phyloP scores from a whole-genome alignment of 768 basidiomycete genomes.

The Mycena olivaceomarginata region DNA sequence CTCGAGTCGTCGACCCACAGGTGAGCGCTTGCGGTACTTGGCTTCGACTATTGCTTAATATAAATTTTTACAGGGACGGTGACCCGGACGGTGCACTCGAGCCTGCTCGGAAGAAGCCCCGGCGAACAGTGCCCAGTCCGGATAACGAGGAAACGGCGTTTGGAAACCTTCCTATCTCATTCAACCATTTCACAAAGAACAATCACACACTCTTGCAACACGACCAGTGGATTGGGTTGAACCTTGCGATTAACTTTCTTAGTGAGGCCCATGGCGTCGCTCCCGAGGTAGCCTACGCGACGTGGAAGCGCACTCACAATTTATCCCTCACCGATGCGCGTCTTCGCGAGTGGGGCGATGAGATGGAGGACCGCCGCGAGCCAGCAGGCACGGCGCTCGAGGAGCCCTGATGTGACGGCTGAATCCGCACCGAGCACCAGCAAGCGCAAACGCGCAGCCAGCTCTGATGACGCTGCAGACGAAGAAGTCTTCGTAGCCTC shows the following conservation, averaged over 20 bases:
- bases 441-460: not conserved
- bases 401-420: not conserved
- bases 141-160: not conserved
- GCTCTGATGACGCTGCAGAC: not conserved
- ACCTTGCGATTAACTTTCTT: conserved; percentile 19
- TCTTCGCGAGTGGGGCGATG: not conserved
- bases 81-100: not conserved
- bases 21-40: not conserved
- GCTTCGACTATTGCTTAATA: not conserved
- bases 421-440: not conserved
- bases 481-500: not conserved
- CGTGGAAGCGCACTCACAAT: conserved; percentile 18
- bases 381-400: not conserved
- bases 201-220: not conserved
- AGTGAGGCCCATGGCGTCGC: not conserved
- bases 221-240: conserved; percentile 18
- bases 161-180: not conserved
- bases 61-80: not conserved
- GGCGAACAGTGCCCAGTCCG: not conserved
- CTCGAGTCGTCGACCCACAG: not conserved
- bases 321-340: conserved; percentile 11
- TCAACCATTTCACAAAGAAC: not conserved
- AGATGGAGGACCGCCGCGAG: not conserved
- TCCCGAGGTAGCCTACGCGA: conserved; percentile 10
- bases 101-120: not conserved